phyloP scores from a whole-genome alignment of 768 basidiomycete genomes.

The Russula brevipes region DNA sequence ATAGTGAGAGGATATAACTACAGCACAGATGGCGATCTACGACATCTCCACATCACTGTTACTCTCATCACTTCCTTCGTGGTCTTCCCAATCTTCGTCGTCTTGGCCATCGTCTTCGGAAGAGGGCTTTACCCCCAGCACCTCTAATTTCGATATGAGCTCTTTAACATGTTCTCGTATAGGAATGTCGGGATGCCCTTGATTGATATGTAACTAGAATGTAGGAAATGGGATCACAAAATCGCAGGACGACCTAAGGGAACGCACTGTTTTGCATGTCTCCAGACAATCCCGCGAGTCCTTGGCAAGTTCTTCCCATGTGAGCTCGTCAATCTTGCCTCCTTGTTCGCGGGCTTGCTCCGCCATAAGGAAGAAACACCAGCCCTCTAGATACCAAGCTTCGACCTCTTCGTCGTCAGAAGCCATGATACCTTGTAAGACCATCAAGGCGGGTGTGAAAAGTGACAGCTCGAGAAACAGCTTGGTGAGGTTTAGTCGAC shows the following conservation, averaged over 20 bases:
- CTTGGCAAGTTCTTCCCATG: constrained; percentile 72
- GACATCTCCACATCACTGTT: constrained; percentile 43
- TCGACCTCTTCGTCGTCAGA: constrained; percentile 83
- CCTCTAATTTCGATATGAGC: constrained; percentile 62
- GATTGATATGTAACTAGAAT: constrained; percentile 60
- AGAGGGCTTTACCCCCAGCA: constrained; percentile 58
- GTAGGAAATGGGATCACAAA: background rate
- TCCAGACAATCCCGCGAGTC: constrained; percentile 79
- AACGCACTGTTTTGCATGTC: constrained; percentile 69
- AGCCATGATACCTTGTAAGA: constrained; percentile 74
- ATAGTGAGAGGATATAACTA: background rate
- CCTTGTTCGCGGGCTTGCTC: constrained; percentile 61
- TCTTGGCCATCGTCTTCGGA: constrained; percentile 52
- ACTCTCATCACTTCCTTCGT: constrained; percentile 50
- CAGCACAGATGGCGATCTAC: constrained; percentile 8
- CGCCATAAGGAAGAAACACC: constrained; percentile 84
- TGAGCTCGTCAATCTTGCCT: constrained; percentile 42
- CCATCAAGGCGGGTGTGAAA: constrained; percentile 65
- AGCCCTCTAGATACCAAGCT: constrained; percentile 92
- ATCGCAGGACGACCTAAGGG: background rate
- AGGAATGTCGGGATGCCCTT: constrained; percentile 71
- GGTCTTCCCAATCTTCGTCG: constrained; percentile 57
- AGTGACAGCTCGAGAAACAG: constrained; percentile 73
- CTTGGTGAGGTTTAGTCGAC: constrained; percentile 69
- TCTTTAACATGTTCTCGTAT: constrained; percentile 72